Base-by-base conservation (phyloP, 202 grass and related monocot genomes). In the Zoysia matrella region DNA sequence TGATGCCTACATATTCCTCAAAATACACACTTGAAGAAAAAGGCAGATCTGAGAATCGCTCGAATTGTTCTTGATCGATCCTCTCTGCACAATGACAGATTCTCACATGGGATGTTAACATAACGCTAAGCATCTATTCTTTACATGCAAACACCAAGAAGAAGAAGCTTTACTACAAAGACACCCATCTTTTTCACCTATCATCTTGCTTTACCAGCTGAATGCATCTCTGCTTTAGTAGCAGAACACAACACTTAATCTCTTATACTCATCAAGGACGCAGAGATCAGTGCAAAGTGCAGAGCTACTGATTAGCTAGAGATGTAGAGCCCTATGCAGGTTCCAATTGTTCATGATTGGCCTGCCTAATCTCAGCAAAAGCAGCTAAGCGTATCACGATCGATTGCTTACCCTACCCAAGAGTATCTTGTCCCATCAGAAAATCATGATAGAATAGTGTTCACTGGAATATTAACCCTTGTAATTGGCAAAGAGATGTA, bases 81-180 rank as follows among this genome's bases (percentile, higher is more conserved):
- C 66, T 67, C 66, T 67, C 11, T 52, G 52, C 30, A 58, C 72
- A 52, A 47, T 42, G 87, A 85, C 72, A 85, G 82, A 66, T 47
- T 45, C 66, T 51, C 62, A 82, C 61, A 72, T 73, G 80, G 78
- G 67, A 89, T 77, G 47, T 78, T 69, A 85, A 85, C 73, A 89
- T 74, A 82, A 86, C 73, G 62, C 86, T 54, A 53, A 82, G 73
- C 60, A 82, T 89, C 73, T 86, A 66, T 79, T 89, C 82, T 85
- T 89, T 85, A 89, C 67, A 85, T 73, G 77, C 70, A 85, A 81
- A 65, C 14, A 40, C 79, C 18, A 61, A 52, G 16, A 60, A 5
- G 55, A 67, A 78, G 87, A 36, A 36, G 30, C 82, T 89, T 89
- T 86, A 89, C 52, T 89, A 67, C 67, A 86, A 89, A 89, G 88